Conservation (phyloP, 805 yeast species). For the Pichia rugopelliculosa region DNA sequence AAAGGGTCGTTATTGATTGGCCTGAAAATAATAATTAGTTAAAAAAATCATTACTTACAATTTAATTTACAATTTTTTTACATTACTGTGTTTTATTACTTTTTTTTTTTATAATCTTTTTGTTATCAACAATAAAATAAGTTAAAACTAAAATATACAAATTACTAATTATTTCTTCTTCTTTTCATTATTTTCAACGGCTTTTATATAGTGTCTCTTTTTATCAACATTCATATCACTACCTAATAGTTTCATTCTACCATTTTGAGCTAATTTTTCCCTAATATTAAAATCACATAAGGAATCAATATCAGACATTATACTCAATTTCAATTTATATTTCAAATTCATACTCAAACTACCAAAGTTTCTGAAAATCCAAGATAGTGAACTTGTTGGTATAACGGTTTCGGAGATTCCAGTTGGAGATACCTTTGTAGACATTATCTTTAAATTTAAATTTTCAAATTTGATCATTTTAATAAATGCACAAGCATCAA, state of each 20-base stretch:
- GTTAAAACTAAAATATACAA: too few relatives aligned
- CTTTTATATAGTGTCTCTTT: slow-evolving; percentile 36
- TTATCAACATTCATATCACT: slow-evolving; percentile 34
- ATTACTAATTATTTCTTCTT: slow-evolving; percentile 5
- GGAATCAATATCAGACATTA: slow-evolving; percentile 5
- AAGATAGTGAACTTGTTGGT: slow-evolving; percentile 15
- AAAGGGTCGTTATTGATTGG: slow-evolving; percentile 24
- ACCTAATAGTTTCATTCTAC: slow-evolving; percentile 44
- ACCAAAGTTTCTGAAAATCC: slow-evolving; percentile 12
- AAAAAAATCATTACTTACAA: too few relatives aligned
- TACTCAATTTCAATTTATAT: slow-evolving; percentile 21
- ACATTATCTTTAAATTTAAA: slow-evolving; percentile 28
- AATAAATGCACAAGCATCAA: slow-evolving; percentile 13
- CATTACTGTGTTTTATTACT: neutral
- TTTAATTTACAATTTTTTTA: neutral
- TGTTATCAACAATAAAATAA: neutral
- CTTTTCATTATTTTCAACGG: slow-evolving; percentile 3
- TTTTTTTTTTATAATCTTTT: too few relatives aligned
- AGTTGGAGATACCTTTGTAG: slow-evolving; percentile 31
- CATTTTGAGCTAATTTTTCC: slow-evolving; percentile 33
- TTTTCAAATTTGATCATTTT: slow-evolving; percentile 6
- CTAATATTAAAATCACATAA: slow-evolving; percentile 15
- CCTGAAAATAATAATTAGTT: slow-evolving; percentile 13
- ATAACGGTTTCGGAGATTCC: slow-evolving; percentile 30
- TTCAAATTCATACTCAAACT: slow-evolving; percentile 11